These are phyloP conservation scores for Septoria petroselini DNA, from an alignment of 2,329 filamentous ascomycete genomes.

Conservation along the genomic window DNA sequence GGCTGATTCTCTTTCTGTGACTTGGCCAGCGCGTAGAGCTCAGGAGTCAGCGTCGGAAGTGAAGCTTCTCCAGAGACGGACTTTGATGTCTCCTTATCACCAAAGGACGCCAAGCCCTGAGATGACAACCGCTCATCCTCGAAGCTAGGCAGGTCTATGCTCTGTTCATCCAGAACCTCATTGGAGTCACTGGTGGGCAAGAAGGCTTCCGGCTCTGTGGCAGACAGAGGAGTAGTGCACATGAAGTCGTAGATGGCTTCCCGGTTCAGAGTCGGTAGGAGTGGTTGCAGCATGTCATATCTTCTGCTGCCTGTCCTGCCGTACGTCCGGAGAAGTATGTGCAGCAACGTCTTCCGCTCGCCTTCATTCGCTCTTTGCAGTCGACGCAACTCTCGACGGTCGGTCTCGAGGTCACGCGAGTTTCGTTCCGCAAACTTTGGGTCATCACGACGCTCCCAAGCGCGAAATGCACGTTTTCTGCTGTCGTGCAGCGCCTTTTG, in stretches of 20 bases:
- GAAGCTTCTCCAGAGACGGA: constrained; percentile 16
- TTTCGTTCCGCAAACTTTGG: constrained; percentile 16
- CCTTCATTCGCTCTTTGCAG: constrained; percentile 56
- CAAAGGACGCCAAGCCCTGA: no score
- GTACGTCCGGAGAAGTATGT: constrained; percentile 55
- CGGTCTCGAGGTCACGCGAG: constrained; percentile 32
- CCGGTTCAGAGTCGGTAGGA: constrained; percentile 17
- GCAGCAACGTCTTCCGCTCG: constrained; percentile 50
- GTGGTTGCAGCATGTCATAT: constrained; percentile 44
- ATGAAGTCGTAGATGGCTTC: not conserved
- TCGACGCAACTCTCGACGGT: constrained; percentile 45
- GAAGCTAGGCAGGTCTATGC: no score
- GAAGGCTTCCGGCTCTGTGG: not conserved
- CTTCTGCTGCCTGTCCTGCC: constrained; percentile 55
- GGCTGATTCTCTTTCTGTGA: constrained; percentile 34
- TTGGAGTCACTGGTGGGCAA: no score
- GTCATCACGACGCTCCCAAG: constrained; percentile 23
- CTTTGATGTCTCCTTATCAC: no score
- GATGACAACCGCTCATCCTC: no score
- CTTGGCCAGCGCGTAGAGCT: constrained; percentile 32
- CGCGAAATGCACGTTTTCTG: constrained; percentile 33
- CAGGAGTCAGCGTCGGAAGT: constrained; percentile 39
- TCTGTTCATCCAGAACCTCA: no score
- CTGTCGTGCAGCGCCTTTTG: constrained; percentile 51
- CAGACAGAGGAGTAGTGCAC: not conserved